Evolutionary conservation across 169 alveolate genomes (phyloP).

Genomic region (Cryptosporidium andersoni): DNA sequence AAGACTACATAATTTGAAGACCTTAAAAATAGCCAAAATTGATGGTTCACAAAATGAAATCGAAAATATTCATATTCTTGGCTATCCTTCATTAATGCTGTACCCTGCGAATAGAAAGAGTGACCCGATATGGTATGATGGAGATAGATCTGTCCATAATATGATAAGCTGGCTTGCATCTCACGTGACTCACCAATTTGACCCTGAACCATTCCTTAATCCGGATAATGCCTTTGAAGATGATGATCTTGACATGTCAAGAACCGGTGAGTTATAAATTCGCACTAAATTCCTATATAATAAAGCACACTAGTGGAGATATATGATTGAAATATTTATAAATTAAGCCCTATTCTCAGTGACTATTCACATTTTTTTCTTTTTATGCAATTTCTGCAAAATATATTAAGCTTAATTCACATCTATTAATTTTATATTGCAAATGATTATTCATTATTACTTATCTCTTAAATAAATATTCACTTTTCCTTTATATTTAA

Average conservation of each 20-base stretch:
- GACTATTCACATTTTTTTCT: too few species aligned
- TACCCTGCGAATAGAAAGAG: conserved; percentile 47
- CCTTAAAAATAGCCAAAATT: conserved; percentile 66
- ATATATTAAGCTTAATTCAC: too few species aligned
- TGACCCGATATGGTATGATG: conserved; percentile 49
- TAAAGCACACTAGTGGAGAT: too few species aligned
- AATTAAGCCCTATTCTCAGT: too few species aligned
- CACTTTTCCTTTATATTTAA: background rate
- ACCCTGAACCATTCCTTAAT: conserved; percentile 30
- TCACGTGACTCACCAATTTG: conserved; percentile 18
- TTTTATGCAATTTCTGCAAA: background rate
- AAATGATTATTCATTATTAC: too few species aligned
- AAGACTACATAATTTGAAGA: conserved; percentile 51
- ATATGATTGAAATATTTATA: too few species aligned
- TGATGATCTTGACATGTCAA: conserved; percentile 70
- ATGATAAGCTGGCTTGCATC: conserved; percentile 52
- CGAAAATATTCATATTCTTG: conserved; percentile 68
- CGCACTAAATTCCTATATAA: background rate
- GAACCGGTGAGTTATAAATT: conserved; percentile 51
- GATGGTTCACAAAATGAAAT: conserved; percentile 73
- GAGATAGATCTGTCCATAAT: conserved; percentile 42
- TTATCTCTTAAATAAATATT: too few species aligned
- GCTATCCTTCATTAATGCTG: conserved; percentile 75
- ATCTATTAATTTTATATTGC: too few species aligned
- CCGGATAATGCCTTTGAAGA: conserved; percentile 69